Evolutionary conservation across 108 stramenopile species (phyloP).

Genomic region (Poteriospumella lacustris): DNA sequence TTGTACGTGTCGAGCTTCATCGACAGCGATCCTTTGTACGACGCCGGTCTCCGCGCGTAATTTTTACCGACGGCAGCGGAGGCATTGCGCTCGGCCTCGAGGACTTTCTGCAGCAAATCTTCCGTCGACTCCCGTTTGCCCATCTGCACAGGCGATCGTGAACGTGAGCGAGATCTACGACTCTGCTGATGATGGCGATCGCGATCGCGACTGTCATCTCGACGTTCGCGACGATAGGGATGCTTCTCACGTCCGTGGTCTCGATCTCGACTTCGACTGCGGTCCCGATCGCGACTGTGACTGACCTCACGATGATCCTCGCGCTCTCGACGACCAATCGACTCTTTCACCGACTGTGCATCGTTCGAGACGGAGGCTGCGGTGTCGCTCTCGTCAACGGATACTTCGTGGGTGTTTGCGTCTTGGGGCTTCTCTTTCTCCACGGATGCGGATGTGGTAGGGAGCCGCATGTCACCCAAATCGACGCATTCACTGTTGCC

Average conservation of each 20-base stretch:
- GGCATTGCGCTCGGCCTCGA: conserved; percentile 38
- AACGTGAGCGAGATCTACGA: no score
- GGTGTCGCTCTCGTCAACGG: no score
- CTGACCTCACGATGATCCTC: conserved; percentile 19
- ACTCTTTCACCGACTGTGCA: no score
- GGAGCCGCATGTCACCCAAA: conserved; percentile 70
- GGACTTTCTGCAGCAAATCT: conserved; percentile 27
- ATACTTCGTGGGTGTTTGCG: no score
- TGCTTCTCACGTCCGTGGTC: neutral
- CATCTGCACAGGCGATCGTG: no score
- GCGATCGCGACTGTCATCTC: neutral
- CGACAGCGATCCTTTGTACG: conserved; percentile 50
- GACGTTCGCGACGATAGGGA: conserved; percentile 11
- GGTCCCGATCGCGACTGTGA: conserved; percentile 8
- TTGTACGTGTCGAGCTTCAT: conserved; percentile 48
- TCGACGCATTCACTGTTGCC: conserved; percentile 79
- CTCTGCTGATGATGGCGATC: conserved; percentile 25
- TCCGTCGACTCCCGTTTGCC: neutral
- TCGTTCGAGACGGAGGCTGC: no score
- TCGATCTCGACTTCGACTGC: conserved; percentile 2
- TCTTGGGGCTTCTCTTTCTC: conserved; percentile 27
- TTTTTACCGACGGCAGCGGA: conserved; percentile 43
- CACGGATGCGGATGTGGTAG: no score
- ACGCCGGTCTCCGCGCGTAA: conserved; percentile 39
- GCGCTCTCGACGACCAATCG: conserved; percentile 8